Conservation (phyloP, 2,329 filamentous ascomycete genomes). For the Laburnicola sp. region DNA sequence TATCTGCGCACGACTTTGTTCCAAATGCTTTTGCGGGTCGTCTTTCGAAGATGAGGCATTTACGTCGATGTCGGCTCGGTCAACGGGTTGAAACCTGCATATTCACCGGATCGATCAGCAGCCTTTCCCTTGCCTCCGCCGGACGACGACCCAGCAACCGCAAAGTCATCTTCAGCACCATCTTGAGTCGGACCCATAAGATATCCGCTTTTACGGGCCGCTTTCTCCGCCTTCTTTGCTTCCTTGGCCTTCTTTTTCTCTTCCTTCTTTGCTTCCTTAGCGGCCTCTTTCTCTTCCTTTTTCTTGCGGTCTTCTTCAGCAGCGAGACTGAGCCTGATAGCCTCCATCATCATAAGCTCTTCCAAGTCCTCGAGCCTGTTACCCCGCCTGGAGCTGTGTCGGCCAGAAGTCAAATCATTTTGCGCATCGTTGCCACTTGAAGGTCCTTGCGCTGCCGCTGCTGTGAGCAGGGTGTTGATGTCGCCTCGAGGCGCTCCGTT, state of each 20-base stretch:
- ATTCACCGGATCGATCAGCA: conserved; percentile 46
- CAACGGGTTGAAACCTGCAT: conserved; percentile 47
- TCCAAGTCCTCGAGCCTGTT: conserved; percentile 82
- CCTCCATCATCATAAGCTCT: conserved; percentile 98
- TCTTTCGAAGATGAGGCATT: conserved; percentile 42
- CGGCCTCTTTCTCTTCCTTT: conserved; percentile 77
- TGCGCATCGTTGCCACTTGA: conserved; percentile 40
- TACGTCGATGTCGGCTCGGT: conserved; percentile 49
- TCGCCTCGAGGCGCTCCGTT: conserved; percentile 51
- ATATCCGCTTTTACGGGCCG: conserved; percentile 65
- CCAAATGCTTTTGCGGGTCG: conserved; percentile 51
- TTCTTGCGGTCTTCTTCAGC: conserved; percentile 90
- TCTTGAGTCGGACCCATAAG: conserved; percentile 61
- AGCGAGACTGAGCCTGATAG: conserved; percentile 85
- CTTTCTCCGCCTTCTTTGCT: conserved; percentile 69
- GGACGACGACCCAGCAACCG: conserved; percentile 31
- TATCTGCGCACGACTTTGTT: conserved; percentile 50
- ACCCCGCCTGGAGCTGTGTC: conserved; percentile 59
- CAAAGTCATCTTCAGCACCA: conserved; percentile 26
- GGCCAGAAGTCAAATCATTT: conserved; percentile 44
- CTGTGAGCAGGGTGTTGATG: conserved; percentile 31
- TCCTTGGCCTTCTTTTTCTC: conserved; percentile 73
- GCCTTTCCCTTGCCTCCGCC: conserved; percentile 53
- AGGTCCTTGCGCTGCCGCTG: conserved; percentile 25
- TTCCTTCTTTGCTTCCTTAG: conserved; percentile 81